Conservation (phyloP, 768 basidiomycete genomes). For the Chlorophyllum brunneum region DNA sequence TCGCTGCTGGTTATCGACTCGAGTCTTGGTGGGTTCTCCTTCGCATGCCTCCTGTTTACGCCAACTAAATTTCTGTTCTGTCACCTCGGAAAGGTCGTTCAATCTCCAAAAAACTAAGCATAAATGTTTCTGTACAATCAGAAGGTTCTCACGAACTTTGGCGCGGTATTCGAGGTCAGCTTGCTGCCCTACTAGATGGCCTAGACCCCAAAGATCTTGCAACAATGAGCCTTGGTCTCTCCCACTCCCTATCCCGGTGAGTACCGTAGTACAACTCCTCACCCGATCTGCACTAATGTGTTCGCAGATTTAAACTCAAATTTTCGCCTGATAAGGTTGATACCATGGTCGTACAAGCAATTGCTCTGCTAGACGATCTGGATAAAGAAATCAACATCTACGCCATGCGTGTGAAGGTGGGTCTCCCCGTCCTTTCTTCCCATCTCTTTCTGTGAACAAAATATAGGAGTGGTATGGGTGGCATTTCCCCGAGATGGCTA, state of each 20-base stretch:
- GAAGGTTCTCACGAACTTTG: constrained; percentile 67
- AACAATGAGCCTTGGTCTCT: constrained; percentile 96
- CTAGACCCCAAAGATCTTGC: constrained; percentile 91
- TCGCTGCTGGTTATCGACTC: constrained; percentile 82
- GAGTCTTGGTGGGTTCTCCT: constrained; percentile 67
- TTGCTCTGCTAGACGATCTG: constrained; percentile 93
- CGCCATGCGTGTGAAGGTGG: constrained; percentile 96
- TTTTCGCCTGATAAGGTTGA: constrained; percentile 99
- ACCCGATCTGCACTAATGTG: not conserved
- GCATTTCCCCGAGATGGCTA: constrained; percentile 99
- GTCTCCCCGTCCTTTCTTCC: constrained; percentile 14
- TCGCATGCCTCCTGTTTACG: not conserved
- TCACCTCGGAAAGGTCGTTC: constrained; percentile 57
- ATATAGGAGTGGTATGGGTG: constrained; percentile 99
- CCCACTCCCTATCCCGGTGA: constrained; percentile 92
- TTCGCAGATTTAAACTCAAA: constrained; percentile 90
- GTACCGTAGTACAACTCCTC: constrained; percentile 16
- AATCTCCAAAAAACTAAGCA: constrained; percentile 91
- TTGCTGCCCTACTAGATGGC: constrained; percentile 83
- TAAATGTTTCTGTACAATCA: constrained; percentile 70
- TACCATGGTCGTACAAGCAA: constrained; percentile 99
- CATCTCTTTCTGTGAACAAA: not conserved
- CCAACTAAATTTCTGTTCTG: not conserved
- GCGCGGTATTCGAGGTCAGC: constrained; percentile 91
- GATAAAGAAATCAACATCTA: constrained; percentile 99